Evolutionary conservation across 108 stramenopile species (phyloP).

Genomic region (Fistulifera pelliculosa): DNA sequence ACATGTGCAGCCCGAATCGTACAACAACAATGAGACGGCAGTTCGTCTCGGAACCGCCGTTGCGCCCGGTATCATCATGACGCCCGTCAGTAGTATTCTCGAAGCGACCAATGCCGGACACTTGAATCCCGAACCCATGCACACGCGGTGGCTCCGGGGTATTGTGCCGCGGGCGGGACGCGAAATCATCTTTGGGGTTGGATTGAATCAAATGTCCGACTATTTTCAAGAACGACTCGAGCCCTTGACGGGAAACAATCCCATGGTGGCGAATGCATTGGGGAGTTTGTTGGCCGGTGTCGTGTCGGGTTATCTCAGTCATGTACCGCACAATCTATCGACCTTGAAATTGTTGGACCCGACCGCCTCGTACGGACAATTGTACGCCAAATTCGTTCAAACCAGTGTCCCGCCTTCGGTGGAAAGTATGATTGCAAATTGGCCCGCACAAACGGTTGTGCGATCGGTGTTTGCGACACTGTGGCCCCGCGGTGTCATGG

Average conservation of each 20-base stretch:
- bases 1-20: slow-evolving; percentile 28
- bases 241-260: slow-evolving; percentile 8
- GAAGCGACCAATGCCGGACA: slow-evolving; percentile 76
- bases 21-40: slow-evolving; percentile 18
- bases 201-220: slow-evolving; percentile 70
- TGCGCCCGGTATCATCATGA: slow-evolving; percentile 67
- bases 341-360: slow-evolving; percentile 62
- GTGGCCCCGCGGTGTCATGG: slow-evolving; percentile 43
- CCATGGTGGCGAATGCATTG: slow-evolving; percentile 34
- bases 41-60: slow-evolving; percentile 33
- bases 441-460: slow-evolving; percentile 15
- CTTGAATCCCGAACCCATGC: slow-evolving; percentile 53
- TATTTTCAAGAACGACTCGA: slow-evolving; percentile 56
- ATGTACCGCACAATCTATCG: slow-evolving; percentile 69
- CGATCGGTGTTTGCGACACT: slow-evolving; percentile 25
- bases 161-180: slow-evolving; percentile 49
- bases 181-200: slow-evolving; percentile 69
- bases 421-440: slow-evolving; percentile 16
- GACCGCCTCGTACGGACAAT: slow-evolving; percentile 23
- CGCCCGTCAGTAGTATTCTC: slow-evolving; percentile 53
- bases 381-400: slow-evolving; percentile 30
- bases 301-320: slow-evolving; percentile 56
- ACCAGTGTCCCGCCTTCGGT: slow-evolving; percentile 23
- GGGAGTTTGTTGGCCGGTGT: slow-evolving; percentile 52
- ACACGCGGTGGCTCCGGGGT: slow-evolving; percentile 48